phyloP scores from a whole-genome alignment of 768 basidiomycete genomes.

The Daedaleopsis nitida region DNA sequence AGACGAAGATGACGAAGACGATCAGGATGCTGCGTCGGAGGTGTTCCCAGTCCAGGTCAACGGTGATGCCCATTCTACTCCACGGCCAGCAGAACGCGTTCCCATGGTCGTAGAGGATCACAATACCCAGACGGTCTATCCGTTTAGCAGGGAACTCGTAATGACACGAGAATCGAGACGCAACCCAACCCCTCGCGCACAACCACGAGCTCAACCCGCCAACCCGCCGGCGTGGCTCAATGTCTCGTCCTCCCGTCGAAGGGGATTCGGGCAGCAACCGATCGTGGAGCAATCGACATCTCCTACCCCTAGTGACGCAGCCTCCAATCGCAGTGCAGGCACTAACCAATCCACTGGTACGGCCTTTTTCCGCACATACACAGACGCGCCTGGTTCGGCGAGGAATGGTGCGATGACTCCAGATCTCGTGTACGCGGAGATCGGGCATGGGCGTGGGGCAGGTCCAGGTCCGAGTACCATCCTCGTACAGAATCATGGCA shows the following conservation, averaged over 20 bases:
- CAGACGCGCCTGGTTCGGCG: constrained; percentile 39
- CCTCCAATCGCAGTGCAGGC: constrained; percentile 53
- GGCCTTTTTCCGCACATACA: constrained; percentile 63
- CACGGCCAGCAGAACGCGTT: constrained; percentile 6
- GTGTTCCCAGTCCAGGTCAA: constrained; percentile 6
- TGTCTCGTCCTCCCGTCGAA: constrained; percentile 45
- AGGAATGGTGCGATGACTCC: constrained; percentile 62
- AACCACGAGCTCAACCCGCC: constrained; percentile 15
- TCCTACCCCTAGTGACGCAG: constrained; percentile 62
- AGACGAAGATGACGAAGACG: constrained; percentile 37
- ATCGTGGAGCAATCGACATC: constrained; percentile 56
- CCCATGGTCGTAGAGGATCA: constrained; percentile 3
- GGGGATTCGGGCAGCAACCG: constrained; percentile 55
- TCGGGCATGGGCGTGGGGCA: constrained; percentile 70
- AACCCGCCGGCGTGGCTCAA: constrained; percentile 18
- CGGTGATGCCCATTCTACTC: constrained; percentile 2
- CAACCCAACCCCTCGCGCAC: constrained; percentile 21
- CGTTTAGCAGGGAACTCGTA: constrained; percentile 16
- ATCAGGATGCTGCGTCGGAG: constrained; percentile 11
- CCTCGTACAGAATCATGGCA: constrained; percentile 9
- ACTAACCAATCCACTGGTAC: constrained; percentile 58
- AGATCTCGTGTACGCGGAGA: constrained; percentile 75
- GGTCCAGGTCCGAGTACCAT: constrained; percentile 24
- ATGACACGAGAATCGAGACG: constrained; percentile 25
- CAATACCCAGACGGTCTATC: background rate